Evolutionary conservation across 805 yeast genomes (phyloP), one percentile per base, ranked within the genome.

Genomic region (Hanseniaspora nectarophila): DNA sequence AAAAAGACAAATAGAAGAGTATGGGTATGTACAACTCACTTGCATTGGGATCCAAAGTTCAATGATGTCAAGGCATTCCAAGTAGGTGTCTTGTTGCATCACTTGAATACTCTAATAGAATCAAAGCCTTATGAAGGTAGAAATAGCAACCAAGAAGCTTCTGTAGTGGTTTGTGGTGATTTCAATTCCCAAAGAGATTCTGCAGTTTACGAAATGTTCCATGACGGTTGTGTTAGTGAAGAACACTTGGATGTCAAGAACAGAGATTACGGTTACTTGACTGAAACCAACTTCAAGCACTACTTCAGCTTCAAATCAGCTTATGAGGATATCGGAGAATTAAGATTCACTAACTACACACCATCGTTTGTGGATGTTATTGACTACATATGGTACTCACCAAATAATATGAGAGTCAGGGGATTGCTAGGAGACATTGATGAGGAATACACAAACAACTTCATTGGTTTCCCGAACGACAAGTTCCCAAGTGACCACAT

Each of bases 21-120:
- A 35, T 73, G 85, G 58, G 72, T 87, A 34, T 88, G 85, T 3
- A 90, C 88, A 61, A 90, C 97, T 0, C 99, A 92, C 73, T 77
- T 92, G 65, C 97, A 90, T 66, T 92, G 98, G 97, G 97, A 92
- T 70, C 98, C 98, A 4, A 86, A 85, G 46, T 85, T 81, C 63
- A 86, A 86, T 64, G 99, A 92, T 68, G 99, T 92, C 53, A 92
- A 92, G 67, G 80, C 97, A 2, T 82, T 92, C 69, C 98, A 92
- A 71, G 92, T 85, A 53, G 97, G 95, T 40, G 82, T 92, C 28
- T 70, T 92, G 57, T 69, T 92, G 60, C 97, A 90, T 60, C 95
- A 92, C 67, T 68, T 94, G 62, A 92, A 86, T 63, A 69, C 70
- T 6, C 66, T 85, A 45, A 68, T 80, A 40, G 78, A 77, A 61